Evolutionary conservation across 768 basidiomycete genomes (phyloP).

Genomic region (Nevesoporus exiguus): DNA sequence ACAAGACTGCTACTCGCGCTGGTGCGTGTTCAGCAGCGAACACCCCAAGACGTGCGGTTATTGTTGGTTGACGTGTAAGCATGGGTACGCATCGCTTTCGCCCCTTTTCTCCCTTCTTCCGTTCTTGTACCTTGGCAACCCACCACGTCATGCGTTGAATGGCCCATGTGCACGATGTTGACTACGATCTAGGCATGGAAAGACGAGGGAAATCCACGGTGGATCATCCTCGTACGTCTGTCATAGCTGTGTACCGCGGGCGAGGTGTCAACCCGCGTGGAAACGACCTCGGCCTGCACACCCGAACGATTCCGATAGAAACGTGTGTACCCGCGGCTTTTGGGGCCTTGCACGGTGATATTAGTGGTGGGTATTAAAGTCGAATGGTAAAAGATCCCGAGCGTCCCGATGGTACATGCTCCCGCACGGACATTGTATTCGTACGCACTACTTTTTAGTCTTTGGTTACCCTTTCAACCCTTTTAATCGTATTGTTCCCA

Average conservation of each 20-base stretch:
- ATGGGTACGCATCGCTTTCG: slow-evolving; percentile 15
- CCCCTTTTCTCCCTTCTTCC: not conserved
- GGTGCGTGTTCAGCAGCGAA: slow-evolving; percentile 30
- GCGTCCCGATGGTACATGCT: not conserved
- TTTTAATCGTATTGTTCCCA: too few relatives aligned
- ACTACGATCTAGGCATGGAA: slow-evolving; percentile 24
- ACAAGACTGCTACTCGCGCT: slow-evolving; percentile 31
- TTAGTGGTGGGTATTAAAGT: not conserved
- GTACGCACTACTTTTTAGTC: not conserved
- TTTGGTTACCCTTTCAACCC: too few relatives aligned
- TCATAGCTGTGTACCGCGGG: slow-evolving; percentile 22
- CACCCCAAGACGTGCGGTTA: slow-evolving; percentile 23
- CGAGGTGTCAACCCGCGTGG: slow-evolving; percentile 19
- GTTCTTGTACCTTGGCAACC: too few relatives aligned
- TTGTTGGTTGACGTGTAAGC: slow-evolving; percentile 31
- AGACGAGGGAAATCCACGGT: slow-evolving; percentile 29
- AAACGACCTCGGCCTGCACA: slow-evolving; percentile 19
- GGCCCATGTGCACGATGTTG: too few relatives aligned
- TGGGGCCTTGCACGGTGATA: slow-evolving; percentile 12
- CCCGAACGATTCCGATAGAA: not conserved
- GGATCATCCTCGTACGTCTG: slow-evolving; percentile 31
- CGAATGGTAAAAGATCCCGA: not conserved
- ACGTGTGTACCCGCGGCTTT: slow-evolving; percentile 5
- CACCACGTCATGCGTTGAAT: not conserved
- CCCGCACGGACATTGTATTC: not conserved